These are phyloP conservation scores for Telopea speciosissima DNA, from an alignment of 177 flowering plant genomes.

Conservation along the genomic window DNA sequence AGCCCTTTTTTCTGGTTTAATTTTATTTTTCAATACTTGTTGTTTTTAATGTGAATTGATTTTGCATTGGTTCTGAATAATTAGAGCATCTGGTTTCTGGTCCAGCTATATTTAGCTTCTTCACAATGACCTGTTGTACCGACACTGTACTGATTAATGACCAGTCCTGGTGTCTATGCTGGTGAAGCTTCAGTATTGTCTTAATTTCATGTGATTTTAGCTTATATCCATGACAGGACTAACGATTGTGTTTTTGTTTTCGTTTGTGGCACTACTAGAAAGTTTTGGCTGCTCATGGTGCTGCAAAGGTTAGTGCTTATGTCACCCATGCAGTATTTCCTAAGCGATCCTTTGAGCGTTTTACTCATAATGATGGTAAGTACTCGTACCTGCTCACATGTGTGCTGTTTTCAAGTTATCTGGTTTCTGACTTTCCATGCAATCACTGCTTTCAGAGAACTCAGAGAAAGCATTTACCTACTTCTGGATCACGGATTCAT, in stretches of 20 bases:
- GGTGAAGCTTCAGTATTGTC: not conserved
- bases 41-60: not conserved
- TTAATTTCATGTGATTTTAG: not conserved
- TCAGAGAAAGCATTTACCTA: slow-evolving; percentile 52
- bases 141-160: not conserved
- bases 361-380: slow-evolving; percentile 54
- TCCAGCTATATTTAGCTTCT: not conserved
- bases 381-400: not conserved
- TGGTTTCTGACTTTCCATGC: not conserved
- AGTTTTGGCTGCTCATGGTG: slow-evolving; percentile 94
- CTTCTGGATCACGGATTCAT: slow-evolving; percentile 98
- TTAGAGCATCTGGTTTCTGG: not conserved
- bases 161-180: not conserved
- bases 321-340: slow-evolving; percentile 97
- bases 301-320: slow-evolving; percentile 92
- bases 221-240: not conserved
- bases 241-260: not conserved
- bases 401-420: not conserved
- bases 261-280: slow-evolving; percentile 35
- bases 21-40: not conserved
- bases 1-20: too few species aligned
- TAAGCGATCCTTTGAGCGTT: slow-evolving; percentile 76
- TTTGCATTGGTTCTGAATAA: not conserved
- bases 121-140: not conserved
- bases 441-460: slow-evolving; percentile 20